phyloP scores from a whole-genome alignment of 2,329 filamentous ascomycete genomes.

The Xylariales sp. region DNA sequence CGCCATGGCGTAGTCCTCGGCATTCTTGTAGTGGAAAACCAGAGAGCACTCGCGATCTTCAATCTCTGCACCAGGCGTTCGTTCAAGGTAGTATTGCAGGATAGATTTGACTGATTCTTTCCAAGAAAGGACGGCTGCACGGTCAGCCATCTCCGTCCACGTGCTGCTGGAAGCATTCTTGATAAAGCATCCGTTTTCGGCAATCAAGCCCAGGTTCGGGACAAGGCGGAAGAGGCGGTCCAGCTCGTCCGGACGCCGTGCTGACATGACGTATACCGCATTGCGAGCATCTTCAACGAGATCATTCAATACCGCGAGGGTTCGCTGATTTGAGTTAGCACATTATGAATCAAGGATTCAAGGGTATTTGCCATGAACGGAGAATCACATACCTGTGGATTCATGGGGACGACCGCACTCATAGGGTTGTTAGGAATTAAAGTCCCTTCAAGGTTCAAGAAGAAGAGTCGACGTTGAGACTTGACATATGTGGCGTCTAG shows the following conservation, averaged over 20 bases:
- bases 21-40: slow-evolving; percentile 83
- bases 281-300: slow-evolving; percentile 77
- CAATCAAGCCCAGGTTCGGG: slow-evolving; percentile 80
- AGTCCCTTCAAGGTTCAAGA: slow-evolving; percentile 92
- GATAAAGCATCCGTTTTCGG: slow-evolving; percentile 91
- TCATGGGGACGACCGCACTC: slow-evolving; percentile 79
- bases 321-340: slow-evolving; percentile 48
- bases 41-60: slow-evolving; percentile 90
- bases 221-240: slow-evolving; percentile 82
- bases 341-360: background rate
- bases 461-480: slow-evolving; percentile 70
- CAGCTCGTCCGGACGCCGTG: slow-evolving; percentile 80
- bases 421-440: slow-evolving; percentile 83
- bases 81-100: slow-evolving; percentile 83
- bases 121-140: slow-evolving; percentile 68
- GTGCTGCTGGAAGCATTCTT: slow-evolving; percentile 62
- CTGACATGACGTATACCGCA: slow-evolving; percentile 90
- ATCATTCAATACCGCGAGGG: slow-evolving; percentile 77
- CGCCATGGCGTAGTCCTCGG: slow-evolving; percentile 72
- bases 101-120: slow-evolving; percentile 80
- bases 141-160: slow-evolving; percentile 78
- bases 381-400: slow-evolving; percentile 52
- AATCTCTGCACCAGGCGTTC: slow-evolving; percentile 81
- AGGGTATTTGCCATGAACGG: background rate
- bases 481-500: slow-evolving; percentile 63